Conservation (phyloP, 2,329 filamentous ascomycete species). For the Aspergillus bombycis region DNA sequence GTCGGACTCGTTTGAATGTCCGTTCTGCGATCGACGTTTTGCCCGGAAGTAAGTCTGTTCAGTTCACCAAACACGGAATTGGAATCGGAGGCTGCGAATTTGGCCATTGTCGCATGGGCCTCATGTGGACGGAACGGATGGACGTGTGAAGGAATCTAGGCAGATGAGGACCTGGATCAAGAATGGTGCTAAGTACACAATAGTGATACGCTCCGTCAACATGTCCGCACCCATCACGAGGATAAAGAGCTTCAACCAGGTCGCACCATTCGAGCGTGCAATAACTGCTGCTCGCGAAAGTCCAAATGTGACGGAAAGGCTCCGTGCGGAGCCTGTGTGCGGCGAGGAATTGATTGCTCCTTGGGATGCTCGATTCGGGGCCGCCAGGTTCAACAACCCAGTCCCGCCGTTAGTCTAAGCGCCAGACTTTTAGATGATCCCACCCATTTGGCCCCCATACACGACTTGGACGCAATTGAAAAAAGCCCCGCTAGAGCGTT, state of each 20-base stretch:
- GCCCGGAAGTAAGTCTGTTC: conserved; percentile 12
- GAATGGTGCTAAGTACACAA: background rate
- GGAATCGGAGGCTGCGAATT: background rate
- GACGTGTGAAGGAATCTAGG: background rate
- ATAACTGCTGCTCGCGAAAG: conserved; percentile 16
- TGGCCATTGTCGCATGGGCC: no score
- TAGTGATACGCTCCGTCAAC: conserved; percentile 23
- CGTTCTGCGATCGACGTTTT: conserved; percentile 20
- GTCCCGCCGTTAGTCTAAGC: no score
- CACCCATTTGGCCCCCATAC: no score
- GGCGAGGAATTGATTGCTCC: no score
- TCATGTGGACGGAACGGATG: no score
- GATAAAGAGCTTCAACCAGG: conserved; percentile 4
- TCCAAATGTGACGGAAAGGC: background rate
- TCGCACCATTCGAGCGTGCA: conserved; percentile 19
- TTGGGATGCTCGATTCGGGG: background rate
- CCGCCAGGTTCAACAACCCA: no score
- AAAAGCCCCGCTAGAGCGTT: background rate
- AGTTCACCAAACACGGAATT: background rate
- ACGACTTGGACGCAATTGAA: conserved; percentile 1
- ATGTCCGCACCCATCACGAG: conserved; percentile 21
- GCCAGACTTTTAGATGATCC: no score
- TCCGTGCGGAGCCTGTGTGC: no score
- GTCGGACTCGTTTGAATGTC: conserved; percentile 13
- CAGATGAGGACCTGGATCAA: no score